A percentile compares a stretch with the other conserved stretches of the same genome.
phyloP scores from a whole-genome alignment of 106 monocot genomes.

The Dactylorhiza incarnata region DNA sequence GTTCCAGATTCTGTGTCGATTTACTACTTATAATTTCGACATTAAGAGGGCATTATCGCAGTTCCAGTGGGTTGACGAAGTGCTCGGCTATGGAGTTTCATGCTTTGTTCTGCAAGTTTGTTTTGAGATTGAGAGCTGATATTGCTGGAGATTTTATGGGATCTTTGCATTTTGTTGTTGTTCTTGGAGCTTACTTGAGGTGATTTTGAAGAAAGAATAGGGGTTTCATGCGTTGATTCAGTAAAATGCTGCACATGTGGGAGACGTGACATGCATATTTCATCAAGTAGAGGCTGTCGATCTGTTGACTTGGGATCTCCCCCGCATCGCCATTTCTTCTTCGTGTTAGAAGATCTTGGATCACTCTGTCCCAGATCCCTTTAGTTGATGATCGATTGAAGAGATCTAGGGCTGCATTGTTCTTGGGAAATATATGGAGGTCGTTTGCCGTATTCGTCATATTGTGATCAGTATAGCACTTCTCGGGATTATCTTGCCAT shows the following conservation, averaged over 20 bases:
- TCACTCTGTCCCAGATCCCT: background rate
- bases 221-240: background rate
- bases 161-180: background rate
- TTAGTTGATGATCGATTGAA: background rate
- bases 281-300: background rate
- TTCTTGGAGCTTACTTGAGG: background rate
- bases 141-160: background rate
- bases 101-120: background rate
- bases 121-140: background rate
- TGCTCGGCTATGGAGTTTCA: background rate
- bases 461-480: conserved; percentile 16
- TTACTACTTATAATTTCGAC: background rate
- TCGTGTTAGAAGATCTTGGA: background rate
- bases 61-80: background rate
- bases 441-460: conserved; percentile 1
- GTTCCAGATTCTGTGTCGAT: background rate
- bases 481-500: conserved; percentile 15
- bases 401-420: conserved; percentile 6
- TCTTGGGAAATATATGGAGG: conserved; percentile 13
- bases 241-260: conserved; percentile 1
- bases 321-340: background rate
- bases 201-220: background rate
- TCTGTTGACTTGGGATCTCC: background rate
- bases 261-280: background rate
- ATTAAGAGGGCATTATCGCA: background rate